phyloP scores from a whole-genome alignment of 2,329 filamentous ascomycete genomes.

The Paraphaeosphaeria minitans region DNA sequence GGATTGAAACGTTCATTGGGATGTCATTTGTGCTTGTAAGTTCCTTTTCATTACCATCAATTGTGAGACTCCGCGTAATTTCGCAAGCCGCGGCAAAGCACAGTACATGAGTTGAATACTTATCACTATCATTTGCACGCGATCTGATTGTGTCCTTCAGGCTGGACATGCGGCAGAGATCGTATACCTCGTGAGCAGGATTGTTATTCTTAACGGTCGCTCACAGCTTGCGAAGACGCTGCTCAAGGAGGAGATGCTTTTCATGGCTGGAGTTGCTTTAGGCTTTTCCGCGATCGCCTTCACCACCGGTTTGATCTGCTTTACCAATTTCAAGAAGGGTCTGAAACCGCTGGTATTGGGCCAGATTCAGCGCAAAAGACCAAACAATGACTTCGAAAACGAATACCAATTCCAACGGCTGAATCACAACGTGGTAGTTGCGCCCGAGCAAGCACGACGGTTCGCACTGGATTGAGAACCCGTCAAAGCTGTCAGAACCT shows the following conservation, averaged over 20 bases:
- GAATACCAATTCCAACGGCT: conserved; percentile 2
- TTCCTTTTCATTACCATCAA: no score
- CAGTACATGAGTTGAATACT: background rate
- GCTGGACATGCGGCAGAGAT: conserved; percentile 15
- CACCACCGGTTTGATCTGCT: conserved; percentile 18
- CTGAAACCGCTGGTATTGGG: conserved; percentile 25
- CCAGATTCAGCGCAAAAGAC: background rate
- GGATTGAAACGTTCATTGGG: conserved; percentile 19
- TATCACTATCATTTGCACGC: background rate
- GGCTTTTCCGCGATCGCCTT: conserved; percentile 13
- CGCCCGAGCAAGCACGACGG: background rate
- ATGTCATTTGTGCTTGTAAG: conserved; percentile 24
- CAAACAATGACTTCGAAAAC: background rate
- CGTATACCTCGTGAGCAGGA: conserved; percentile 26
- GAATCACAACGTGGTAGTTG: conserved; percentile 3
- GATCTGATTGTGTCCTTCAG: background rate
- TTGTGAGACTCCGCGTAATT: no score
- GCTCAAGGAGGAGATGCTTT: conserved; percentile 30
- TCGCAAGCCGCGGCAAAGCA: no score
- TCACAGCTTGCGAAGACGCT: conserved; percentile 13
- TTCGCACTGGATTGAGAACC: background rate
- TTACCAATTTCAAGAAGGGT: conserved; percentile 29
- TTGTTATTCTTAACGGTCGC: conserved; percentile 23
- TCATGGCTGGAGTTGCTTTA: conserved; percentile 22
- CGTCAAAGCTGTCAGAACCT: background rate